These are phyloP conservation scores for Xylaria nigripes DNA, from an alignment of 495 filamentous ascomycete genomes.

Conservation along the genomic window DNA sequence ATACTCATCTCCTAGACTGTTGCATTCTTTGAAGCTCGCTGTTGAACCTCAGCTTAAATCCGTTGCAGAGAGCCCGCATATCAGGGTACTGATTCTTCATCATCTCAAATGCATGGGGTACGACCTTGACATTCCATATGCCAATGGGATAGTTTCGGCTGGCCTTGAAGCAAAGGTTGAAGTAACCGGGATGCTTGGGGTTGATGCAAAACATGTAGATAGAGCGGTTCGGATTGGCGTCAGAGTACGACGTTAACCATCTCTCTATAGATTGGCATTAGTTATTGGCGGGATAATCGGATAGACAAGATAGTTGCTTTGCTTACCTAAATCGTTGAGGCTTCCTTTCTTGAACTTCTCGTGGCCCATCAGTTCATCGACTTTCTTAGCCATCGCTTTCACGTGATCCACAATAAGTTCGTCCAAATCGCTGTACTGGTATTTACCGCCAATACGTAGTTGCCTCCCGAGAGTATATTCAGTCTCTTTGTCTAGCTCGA, in stretches of 20 bases:
- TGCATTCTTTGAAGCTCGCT: conserved; percentile 41
- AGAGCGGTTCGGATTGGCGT: conserved; percentile 89
- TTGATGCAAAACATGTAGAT: conserved; percentile 94
- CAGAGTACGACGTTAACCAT: conserved; percentile 91
- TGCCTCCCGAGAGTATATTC: conserved; percentile 85
- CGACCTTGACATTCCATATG: conserved; percentile 81
- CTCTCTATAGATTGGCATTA: conserved; percentile 54
- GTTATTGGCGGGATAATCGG: conserved; percentile 4
- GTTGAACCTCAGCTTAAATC: conserved; percentile 49
- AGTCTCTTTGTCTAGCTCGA: conserved; percentile 92
- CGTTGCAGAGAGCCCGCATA: conserved; percentile 90
- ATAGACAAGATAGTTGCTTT: background rate
- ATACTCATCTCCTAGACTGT: conserved; percentile 24
- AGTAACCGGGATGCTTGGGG: conserved; percentile 86
- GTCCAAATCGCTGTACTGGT: conserved; percentile 90
- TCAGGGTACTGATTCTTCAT: conserved; percentile 81
- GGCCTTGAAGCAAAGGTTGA: conserved; percentile 91
- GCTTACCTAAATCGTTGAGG: conserved; percentile 76
- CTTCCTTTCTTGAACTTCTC: conserved; percentile 82
- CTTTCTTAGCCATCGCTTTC: conserved; percentile 95
- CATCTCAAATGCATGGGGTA: conserved; percentile 81
- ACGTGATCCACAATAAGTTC: conserved; percentile 96
- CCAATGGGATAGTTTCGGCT: conserved; percentile 61
- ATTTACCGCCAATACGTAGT: conserved; percentile 75
- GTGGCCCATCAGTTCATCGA: conserved; percentile 87